These are phyloP conservation scores for Pyrenula massariospora DNA, from an alignment of 495 filamentous ascomycete species.

Conservation along the genomic window DNA sequence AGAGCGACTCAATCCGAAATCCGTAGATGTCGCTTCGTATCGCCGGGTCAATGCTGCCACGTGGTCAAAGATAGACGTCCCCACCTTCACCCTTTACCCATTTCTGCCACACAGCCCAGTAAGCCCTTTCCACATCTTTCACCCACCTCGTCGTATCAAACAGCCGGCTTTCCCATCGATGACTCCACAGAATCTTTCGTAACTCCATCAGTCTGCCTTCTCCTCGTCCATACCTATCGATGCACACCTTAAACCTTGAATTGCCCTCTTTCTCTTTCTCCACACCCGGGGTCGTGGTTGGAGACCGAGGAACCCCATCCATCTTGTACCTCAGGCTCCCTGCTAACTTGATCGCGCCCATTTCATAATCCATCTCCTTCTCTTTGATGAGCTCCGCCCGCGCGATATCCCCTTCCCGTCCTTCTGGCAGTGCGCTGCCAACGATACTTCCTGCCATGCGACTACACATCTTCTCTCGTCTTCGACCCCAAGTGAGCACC, in stretches of 20 bases:
- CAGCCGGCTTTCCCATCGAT: slow-evolving; percentile 69
- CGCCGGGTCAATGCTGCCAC: background rate
- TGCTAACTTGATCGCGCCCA: slow-evolving; percentile 64
- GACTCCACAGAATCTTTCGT: slow-evolving; percentile 67
- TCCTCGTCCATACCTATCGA: slow-evolving; percentile 39
- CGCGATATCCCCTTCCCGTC: slow-evolving; percentile 51
- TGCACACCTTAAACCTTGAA: slow-evolving; percentile 8
- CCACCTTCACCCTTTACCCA: slow-evolving; percentile 84
- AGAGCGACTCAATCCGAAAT: background rate
- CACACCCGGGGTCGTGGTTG: background rate
- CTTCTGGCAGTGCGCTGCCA: slow-evolving; percentile 71
- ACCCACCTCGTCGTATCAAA: slow-evolving; percentile 96
- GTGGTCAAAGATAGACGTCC: slow-evolving; percentile 50
- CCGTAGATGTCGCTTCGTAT: background rate
- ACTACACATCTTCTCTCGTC: slow-evolving; percentile 97
- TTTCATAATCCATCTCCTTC: slow-evolving; percentile 73
- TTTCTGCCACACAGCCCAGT: slow-evolving; percentile 73
- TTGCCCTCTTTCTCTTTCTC: background rate
- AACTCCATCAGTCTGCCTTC: slow-evolving; percentile 61
- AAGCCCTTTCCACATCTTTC: slow-evolving; percentile 76
- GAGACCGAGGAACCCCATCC: slow-evolving; percentile 1
- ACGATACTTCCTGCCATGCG: slow-evolving; percentile 95
- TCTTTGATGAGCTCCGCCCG: slow-evolving; percentile 64
- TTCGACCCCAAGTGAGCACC: slow-evolving; percentile 83
- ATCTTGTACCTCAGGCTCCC: slow-evolving; percentile 49